These are phyloP conservation scores for Penicillium desertorum DNA, from an alignment of 495 filamentous ascomycete species.

Conservation along the genomic window DNA sequence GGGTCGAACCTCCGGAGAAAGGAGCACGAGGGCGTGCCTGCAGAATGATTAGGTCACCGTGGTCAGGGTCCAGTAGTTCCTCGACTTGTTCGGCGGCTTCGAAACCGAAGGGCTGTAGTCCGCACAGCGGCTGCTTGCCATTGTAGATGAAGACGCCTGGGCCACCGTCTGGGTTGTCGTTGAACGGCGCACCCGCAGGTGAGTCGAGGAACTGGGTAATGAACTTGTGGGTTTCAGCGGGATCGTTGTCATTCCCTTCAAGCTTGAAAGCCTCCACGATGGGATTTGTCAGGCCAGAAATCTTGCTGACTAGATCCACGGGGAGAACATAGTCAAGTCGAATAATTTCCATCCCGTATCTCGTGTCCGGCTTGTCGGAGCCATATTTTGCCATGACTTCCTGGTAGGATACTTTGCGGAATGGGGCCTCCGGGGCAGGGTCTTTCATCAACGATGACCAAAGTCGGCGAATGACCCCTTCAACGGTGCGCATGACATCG, in stretches of 20 bases:
- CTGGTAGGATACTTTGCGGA: constrained; percentile 66
- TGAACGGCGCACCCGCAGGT: constrained; percentile 59
- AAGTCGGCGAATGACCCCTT: constrained; percentile 60
- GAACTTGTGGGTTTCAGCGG: constrained; percentile 55
- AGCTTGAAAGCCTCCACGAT: constrained; percentile 73
- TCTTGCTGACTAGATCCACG: constrained; percentile 66
- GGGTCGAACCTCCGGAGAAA: constrained; percentile 66
- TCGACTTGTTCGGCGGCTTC: constrained; percentile 62
- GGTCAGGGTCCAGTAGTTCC: constrained; percentile 51
- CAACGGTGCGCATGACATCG: constrained; percentile 70
- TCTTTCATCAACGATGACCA: constrained; percentile 50
- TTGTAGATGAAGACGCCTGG: constrained; percentile 77
- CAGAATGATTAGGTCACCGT: constrained; percentile 75
- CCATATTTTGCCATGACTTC: constrained; percentile 80
- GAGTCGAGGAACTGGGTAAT: constrained; percentile 66
- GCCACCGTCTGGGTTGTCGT: constrained; percentile 63
- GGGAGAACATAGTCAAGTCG: constrained; percentile 63
- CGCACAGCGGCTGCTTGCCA: constrained; percentile 64
- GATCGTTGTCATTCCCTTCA: constrained; percentile 44
- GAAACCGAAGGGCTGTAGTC: constrained; percentile 73
- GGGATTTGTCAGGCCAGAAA: constrained; percentile 59
- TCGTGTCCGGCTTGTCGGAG: constrained; percentile 87
- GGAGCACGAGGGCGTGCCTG: constrained; percentile 69
- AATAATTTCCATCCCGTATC: constrained; percentile 61
- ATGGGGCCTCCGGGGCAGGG: constrained; percentile 44